Percentiles rank a stretch among this genome's conserved stretches.
phyloP scores from a whole-genome alignment of 441 rosid genomes.

The Populus tomentosa region DNA sequence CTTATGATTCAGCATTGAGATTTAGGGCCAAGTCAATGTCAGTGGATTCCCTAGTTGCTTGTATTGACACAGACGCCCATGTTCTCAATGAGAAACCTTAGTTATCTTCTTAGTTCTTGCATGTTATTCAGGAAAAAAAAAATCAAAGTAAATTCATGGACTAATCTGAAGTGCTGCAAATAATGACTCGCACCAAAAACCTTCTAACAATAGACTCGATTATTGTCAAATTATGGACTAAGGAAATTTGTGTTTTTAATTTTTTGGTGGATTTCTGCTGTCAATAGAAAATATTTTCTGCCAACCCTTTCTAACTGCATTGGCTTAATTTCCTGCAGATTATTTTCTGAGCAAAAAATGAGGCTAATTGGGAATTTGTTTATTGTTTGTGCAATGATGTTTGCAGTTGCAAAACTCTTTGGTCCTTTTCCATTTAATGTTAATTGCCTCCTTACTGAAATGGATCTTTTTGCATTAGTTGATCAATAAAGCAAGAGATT shows the following conservation, averaged over 20 bases:
- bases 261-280: background rate
- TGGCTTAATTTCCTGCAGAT: background rate
- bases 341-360: background rate
- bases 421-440: background rate
- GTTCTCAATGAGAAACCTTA: background rate
- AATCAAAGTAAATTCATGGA: background rate
- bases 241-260: background rate
- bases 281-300: background rate
- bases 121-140: background rate
- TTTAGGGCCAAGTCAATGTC: background rate
- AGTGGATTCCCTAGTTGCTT: background rate
- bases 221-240: background rate
- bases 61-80: background rate
- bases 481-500: conserved; percentile 61
- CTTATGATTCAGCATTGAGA: background rate
- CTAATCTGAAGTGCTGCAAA: background rate
- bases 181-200: background rate
- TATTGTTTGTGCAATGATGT: background rate
- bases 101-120: background rate
- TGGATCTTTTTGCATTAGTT: conserved; percentile 36
- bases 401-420: background rate
- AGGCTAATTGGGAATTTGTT: background rate
- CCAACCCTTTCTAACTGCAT: background rate
- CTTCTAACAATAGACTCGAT: background rate
- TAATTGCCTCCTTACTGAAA: background rate